Percentiles rank a stretch among this genome's conserved stretches.
Evolutionary conservation across 306 rosid species (phyloP).

Genomic region (Abrus pulchellus): DNA sequence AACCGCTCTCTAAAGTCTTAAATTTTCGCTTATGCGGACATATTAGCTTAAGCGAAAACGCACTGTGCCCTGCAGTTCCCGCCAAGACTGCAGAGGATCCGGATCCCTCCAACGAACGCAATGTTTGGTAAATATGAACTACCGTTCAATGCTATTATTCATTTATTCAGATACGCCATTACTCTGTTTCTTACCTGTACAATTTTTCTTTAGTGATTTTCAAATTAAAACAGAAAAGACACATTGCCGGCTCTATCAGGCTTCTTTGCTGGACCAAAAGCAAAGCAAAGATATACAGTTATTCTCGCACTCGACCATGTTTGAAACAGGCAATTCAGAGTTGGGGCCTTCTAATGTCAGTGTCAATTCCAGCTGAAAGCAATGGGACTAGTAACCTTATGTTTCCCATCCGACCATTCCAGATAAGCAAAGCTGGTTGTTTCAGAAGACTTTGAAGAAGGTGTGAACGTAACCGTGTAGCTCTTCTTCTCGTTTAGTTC

Average conservation of each 20-base stretch:
- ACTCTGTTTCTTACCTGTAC: conserved; percentile 47
- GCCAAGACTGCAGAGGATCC: no score
- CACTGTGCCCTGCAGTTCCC: no score
- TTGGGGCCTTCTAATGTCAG: conserved; percentile 36
- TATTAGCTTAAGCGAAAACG: no score
- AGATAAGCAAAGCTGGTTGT: conserved; percentile 69
- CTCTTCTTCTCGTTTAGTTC: conserved; percentile 62
- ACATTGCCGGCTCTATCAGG: conserved; percentile 34
- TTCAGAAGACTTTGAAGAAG: conserved; percentile 68
- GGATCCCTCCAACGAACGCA: not conserved
- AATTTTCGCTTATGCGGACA: no score
- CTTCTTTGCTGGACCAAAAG: conserved; percentile 40
- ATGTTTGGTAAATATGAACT: not conserved
- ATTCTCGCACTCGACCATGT: conserved; percentile 17
- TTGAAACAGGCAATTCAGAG: conserved; percentile 40
- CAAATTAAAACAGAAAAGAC: conserved; percentile 26
- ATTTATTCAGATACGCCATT: conserved; percentile 11
- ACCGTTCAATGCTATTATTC: conserved; percentile 12
- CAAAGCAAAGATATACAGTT: conserved; percentile 28
- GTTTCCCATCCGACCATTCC: conserved; percentile 94
- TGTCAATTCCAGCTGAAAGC: conserved; percentile 82
- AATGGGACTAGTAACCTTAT: conserved; percentile 73
- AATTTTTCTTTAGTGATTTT: conserved; percentile 37
- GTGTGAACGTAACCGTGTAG: conserved; percentile 73
- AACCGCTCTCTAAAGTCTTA: no score